Conservation (phyloP, 805 yeast species). For the Wickerhamiella bombiphila region DNA sequence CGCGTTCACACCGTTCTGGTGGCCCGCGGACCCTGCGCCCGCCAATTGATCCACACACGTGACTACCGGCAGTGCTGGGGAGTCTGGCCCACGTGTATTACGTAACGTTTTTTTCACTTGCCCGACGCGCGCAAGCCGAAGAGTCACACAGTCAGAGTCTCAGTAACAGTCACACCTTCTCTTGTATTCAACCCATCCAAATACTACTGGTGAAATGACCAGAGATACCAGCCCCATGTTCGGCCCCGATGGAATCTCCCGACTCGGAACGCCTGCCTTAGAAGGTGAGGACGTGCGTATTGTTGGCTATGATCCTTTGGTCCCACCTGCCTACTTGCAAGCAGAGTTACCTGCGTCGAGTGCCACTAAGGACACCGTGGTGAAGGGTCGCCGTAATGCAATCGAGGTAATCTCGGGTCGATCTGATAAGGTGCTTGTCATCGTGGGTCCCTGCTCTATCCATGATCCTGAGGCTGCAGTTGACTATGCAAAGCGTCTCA, state of each 20-base stretch:
- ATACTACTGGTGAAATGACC: too few relatives aligned
- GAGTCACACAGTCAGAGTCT: too few relatives aligned
- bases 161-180: too few relatives aligned
- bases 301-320: constrained; percentile 84
- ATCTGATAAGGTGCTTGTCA: constrained; percentile 73
- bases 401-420: constrained; percentile 55
- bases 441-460: constrained; percentile 95
- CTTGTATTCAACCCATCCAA: too few relatives aligned
- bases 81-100: too few relatives aligned
- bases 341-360: constrained; percentile 58
- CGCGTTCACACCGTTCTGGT: constrained; percentile 57
- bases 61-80: too few relatives aligned
- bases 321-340: constrained; percentile 83
- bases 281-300: constrained; percentile 47
- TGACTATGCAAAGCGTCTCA: constrained; percentile 66
- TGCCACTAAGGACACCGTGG: constrained; percentile 46
- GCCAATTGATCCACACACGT: too few relatives aligned
- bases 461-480: constrained; percentile 83
- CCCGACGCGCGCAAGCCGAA: too few relatives aligned
- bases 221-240: constrained; percentile 22
- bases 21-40: constrained; percentile 35
- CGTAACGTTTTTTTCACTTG: too few relatives aligned
- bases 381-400: constrained; percentile 65
- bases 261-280: constrained; percentile 23
- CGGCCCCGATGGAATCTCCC: constrained; percentile 19